A percentile compares a stretch with the other conserved stretches of the same genome.
Conservation (phyloP, 148 eudicot species). For the Fagopyrum homotropicum region DNA sequence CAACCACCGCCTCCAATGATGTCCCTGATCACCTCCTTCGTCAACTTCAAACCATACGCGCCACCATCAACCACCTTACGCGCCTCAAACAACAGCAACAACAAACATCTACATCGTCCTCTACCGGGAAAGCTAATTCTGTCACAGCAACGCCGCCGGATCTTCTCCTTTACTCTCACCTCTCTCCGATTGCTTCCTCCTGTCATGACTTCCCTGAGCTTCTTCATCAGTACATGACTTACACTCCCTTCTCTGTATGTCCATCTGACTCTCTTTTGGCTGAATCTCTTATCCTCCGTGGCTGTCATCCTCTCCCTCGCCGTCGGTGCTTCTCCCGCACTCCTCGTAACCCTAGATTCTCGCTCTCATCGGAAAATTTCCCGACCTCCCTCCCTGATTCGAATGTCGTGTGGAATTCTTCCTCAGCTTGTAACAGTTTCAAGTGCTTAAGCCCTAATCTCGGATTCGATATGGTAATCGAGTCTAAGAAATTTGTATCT, state of each 20-base stretch:
- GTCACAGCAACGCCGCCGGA: conserved; percentile 49
- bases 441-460: conserved; percentile 42
- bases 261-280: conserved; percentile 40
- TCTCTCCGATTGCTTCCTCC: conserved; percentile 61
- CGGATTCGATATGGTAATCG: conserved; percentile 46
- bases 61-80: conserved; percentile 90
- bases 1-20: conserved; percentile 6
- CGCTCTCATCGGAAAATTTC: conserved; percentile 31
- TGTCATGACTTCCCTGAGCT: conserved; percentile 53
- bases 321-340: conserved; percentile 57
- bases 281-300: conserved; percentile 64
- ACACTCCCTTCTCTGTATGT: conserved; percentile 51
- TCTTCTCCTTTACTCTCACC: conserved; percentile 49
- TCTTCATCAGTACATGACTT: conserved; percentile 66
- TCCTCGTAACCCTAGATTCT: conserved; percentile 17
- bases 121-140: conserved; percentile 16
- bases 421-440: conserved; percentile 49
- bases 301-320: conserved; percentile 88
- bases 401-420: conserved; percentile 30
- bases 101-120: conserved; percentile 16
- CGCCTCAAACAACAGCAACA: conserved; percentile 36
- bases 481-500: conserved; percentile 27
- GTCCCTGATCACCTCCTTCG: conserved; percentile 73
- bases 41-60: conserved; percentile 79
- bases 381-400: conserved; percentile 36